Conservation (phyloP, 2,329 filamentous ascomycete genomes). For the Phoma sp. region DNA sequence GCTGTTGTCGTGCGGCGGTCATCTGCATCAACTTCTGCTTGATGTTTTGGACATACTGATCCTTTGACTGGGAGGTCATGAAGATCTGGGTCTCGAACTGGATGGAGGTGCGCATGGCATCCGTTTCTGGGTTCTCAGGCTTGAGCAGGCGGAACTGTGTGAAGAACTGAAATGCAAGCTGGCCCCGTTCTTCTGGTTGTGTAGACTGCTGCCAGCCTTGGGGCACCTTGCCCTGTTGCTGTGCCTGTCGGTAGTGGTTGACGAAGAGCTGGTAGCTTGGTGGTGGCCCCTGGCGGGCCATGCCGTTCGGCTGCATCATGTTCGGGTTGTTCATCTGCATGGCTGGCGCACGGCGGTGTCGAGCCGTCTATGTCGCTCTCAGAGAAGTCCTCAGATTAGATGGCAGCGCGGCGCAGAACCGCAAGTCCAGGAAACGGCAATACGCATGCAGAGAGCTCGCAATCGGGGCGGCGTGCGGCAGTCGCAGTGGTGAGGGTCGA, state of each 20-base stretch:
- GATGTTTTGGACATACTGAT: constrained; percentile 39
- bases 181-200: constrained; percentile 39
- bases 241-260: constrained; percentile 32
- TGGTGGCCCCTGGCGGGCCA: constrained; percentile 22
- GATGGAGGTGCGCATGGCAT: constrained; percentile 37
- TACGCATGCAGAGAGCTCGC: constrained; percentile 10
- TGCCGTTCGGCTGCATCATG: constrained; percentile 38
- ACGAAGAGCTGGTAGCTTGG: constrained; percentile 33
- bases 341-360: constrained; percentile 9
- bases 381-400: neutral
- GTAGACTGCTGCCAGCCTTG: constrained; percentile 44
- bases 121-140: constrained; percentile 35
- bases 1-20: constrained; percentile 38
- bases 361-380: constrained; percentile 19
- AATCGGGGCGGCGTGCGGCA: neutral
- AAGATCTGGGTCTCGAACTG: constrained; percentile 39
- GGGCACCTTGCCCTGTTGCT: constrained; percentile 34
- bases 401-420: constrained; percentile 6
- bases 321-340: constrained; percentile 45
- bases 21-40: constrained; percentile 39
- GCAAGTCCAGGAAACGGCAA: neutral
- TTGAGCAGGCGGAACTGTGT: constrained; percentile 43
- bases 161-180: constrained; percentile 41
- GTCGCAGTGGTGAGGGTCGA: neutral
- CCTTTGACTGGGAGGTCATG: constrained; percentile 33